Percentiles rank a stretch among this genome's conserved stretches.
Conservation (phyloP, 441 rosid genomes). For the Adansonia madagascariensis region DNA sequence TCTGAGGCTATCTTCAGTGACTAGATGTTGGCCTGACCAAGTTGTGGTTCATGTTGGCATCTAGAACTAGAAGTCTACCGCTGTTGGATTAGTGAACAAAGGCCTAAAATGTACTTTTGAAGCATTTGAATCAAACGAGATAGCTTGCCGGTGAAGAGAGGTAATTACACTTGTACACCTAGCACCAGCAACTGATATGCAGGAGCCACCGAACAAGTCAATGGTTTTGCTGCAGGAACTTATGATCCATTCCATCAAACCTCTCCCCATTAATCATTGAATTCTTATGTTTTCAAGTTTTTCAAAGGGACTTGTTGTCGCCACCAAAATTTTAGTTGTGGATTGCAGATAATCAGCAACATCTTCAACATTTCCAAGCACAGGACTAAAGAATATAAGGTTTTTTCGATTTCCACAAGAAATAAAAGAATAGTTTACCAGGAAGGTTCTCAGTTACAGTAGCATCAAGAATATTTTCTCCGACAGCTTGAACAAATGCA, state of each 20-base stretch:
- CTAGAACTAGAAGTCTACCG: not conserved
- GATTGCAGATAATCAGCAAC: not conserved
- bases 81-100: not conserved
- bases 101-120: not conserved
- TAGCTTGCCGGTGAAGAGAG: not conserved
- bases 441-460: conserved; percentile 93
- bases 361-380: not conserved
- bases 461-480: conserved; percentile 83
- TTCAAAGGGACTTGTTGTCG: not conserved
- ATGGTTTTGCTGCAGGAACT: conserved; percentile 13
- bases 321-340: not conserved
- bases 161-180: not conserved
- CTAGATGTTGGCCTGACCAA: not conserved
- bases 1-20: not conserved
- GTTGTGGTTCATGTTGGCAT: not conserved
- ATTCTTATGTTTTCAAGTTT: conserved; percentile 8
- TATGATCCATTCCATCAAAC: not conserved
- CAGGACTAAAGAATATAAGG: not conserved
- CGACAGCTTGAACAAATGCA: conserved; percentile 80
- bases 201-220: not conserved
- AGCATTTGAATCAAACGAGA: not conserved
- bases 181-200: not conserved
- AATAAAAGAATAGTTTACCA: conserved; percentile 41
- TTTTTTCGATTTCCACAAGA: not conserved
- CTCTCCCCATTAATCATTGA: not conserved